phyloP scores from a whole-genome alignment of 1,284 basidiomycete genomes.

The Apiotrichum domesticum region DNA sequence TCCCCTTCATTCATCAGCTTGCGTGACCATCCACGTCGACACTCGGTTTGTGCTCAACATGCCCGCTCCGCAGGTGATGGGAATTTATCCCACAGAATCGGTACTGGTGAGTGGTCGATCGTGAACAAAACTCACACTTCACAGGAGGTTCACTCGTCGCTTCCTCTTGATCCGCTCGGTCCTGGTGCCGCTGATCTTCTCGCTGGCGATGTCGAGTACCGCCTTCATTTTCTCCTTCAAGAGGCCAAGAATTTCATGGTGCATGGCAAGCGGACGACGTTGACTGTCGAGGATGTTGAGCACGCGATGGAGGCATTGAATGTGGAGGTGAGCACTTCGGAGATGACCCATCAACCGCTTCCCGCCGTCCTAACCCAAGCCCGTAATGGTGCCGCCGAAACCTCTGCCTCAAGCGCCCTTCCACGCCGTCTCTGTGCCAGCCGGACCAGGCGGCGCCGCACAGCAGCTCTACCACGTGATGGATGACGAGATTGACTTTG shows the following conservation, averaged over 20 bases:
- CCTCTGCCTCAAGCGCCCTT: conserved; percentile 58
- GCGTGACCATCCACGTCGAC: neutral
- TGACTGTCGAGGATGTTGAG: conserved; percentile 87
- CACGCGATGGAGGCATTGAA: conserved; percentile 88
- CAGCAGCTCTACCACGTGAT: conserved; percentile 80
- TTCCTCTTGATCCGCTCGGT: conserved; percentile 72
- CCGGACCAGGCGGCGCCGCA: conserved; percentile 44
- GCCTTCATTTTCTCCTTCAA: conserved; percentile 69
- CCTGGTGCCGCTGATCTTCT: conserved; percentile 76
- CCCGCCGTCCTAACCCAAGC: conserved; percentile 18
- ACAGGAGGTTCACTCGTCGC: conserved; percentile 86
- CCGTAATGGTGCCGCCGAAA: conserved; percentile 41
- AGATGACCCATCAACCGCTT: neutral
- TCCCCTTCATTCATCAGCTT: neutral
- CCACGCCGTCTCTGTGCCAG: conserved; percentile 46
- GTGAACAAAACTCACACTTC: neutral
- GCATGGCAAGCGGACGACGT: conserved; percentile 77
- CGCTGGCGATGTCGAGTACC: conserved; percentile 94
- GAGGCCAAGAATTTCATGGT: conserved; percentile 97
- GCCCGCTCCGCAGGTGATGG: conserved; percentile 36
- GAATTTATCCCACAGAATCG: conserved; percentile 41
- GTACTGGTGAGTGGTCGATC: conserved; percentile 25
- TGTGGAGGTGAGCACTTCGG: conserved; percentile 59
- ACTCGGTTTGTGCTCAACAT: conserved; percentile 15
- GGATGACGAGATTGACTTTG: conserved; percentile 97